Conservation (phyloP, 2,329 filamentous ascomycete genomes). For the Fusarium veterinarium region DNA sequence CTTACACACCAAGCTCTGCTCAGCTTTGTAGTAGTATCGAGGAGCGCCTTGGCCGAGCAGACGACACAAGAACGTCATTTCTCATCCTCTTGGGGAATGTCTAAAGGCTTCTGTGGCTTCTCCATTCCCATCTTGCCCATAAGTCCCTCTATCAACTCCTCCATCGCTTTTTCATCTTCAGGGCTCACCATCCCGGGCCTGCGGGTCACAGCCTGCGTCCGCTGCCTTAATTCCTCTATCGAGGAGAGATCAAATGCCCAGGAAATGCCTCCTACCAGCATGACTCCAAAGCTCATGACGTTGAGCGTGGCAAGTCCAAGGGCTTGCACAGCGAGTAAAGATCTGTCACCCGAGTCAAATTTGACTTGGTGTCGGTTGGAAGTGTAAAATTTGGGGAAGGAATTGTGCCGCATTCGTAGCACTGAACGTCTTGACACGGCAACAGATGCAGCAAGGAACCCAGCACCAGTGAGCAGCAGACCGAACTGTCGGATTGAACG, state of each 20-base stretch:
- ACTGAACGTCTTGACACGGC: conserved; percentile 79
- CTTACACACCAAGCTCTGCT: conserved; percentile 26
- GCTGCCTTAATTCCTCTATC: conserved; percentile 70
- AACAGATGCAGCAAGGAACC: conserved; percentile 79
- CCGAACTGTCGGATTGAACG: conserved; percentile 69
- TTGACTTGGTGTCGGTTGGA: conserved; percentile 58
- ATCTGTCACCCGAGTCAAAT: conserved; percentile 47
- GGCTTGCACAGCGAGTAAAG: conserved; percentile 81
- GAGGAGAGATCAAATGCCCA: conserved; percentile 83
- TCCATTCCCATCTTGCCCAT: conserved; percentile 63
- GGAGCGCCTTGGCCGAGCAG: neutral
- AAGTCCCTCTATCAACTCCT: conserved; percentile 69
- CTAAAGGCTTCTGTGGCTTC: conserved; percentile 32
- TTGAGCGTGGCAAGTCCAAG: conserved; percentile 90
- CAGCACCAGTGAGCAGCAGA: conserved; percentile 78
- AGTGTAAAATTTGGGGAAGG: conserved; percentile 78
- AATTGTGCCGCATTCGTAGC: conserved; percentile 67
- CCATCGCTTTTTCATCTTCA: conserved; percentile 69
- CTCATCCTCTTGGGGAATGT: conserved; percentile 22
- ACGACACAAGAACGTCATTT: neutral
- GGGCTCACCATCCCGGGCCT: conserved; percentile 51
- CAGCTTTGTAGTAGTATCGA: neutral
- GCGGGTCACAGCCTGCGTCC: conserved; percentile 57
- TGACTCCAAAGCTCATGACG: conserved; percentile 78
- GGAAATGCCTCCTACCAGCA: conserved; percentile 77